Conservation (phyloP, 805 yeast species). For the Candida maesae region DNA sequence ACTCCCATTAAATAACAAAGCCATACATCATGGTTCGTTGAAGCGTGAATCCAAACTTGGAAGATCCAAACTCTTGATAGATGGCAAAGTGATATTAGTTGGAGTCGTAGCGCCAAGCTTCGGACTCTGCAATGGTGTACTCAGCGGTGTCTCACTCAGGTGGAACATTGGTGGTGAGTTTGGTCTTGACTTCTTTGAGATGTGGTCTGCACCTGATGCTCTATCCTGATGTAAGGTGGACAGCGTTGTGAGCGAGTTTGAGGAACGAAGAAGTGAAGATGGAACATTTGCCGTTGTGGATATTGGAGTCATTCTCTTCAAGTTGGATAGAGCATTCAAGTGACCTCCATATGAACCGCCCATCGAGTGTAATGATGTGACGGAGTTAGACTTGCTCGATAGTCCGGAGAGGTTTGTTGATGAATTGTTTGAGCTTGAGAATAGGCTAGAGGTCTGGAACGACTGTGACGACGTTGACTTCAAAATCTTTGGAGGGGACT, state of each 20-base stretch:
- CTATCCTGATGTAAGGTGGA: constrained; percentile 20
- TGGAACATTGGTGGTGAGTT: constrained; percentile 41
- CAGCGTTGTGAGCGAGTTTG: constrained; percentile 26
- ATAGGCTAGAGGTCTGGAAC: constrained; percentile 23
- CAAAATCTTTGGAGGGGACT: constrained; percentile 29
- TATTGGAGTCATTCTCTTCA: constrained; percentile 41
- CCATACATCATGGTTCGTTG: not conserved
- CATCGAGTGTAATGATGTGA: constrained; percentile 26
- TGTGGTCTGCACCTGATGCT: constrained; percentile 30
- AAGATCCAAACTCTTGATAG: constrained; percentile 26
- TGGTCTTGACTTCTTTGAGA: constrained; percentile 42
- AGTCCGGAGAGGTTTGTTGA: constrained; percentile 24
- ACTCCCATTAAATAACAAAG: too few species aligned
- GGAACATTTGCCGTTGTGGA: constrained; percentile 14
- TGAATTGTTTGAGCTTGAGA: constrained; percentile 23
- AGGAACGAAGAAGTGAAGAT: constrained; percentile 15
- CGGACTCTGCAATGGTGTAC: constrained; percentile 49
- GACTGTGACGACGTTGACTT: constrained; percentile 24
- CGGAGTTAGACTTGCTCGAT: constrained; percentile 27
- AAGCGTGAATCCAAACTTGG: constrained; percentile 19
- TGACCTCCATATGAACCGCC: constrained; percentile 12
- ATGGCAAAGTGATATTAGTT: constrained; percentile 20
- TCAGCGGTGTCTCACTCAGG: constrained; percentile 42
- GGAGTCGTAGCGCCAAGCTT: constrained; percentile 27
- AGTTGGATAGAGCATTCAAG: constrained; percentile 22